These are phyloP conservation scores for Leccinum ponderosum DNA, from an alignment of 1,284 basidiomycete species.

Conservation along the genomic window DNA sequence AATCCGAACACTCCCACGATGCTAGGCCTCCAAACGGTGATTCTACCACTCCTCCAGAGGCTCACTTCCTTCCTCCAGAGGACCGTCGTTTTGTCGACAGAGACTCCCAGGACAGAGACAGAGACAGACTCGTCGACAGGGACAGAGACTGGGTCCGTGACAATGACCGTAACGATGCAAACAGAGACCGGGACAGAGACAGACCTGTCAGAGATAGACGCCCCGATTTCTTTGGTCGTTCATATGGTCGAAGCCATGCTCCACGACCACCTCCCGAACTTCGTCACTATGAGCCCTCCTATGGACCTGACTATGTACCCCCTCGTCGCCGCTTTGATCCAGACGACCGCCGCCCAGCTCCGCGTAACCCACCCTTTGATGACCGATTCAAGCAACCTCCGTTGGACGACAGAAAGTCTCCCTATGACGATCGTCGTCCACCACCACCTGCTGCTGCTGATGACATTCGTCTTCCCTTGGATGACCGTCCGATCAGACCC, in stretches of 20 bases:
- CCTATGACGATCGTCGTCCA: slow-evolving; percentile 29
- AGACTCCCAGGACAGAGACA: slow-evolving; percentile 33
- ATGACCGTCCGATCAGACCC: slow-evolving; percentile 29
- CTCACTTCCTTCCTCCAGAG: slow-evolving; percentile 17
- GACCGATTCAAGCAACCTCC: slow-evolving; percentile 23
- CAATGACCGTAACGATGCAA: slow-evolving; percentile 24
- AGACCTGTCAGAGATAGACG: slow-evolving; percentile 38
- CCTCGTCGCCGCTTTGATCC: slow-evolving; percentile 37
- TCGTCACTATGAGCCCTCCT: slow-evolving; percentile 44
- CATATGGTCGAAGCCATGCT: slow-evolving; percentile 39
- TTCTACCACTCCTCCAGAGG: slow-evolving; percentile 5
- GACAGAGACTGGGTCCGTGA: slow-evolving; percentile 36
- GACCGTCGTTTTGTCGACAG: slow-evolving; percentile 26
- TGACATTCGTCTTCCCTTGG: too few species aligned
- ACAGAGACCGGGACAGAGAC: slow-evolving; percentile 37
- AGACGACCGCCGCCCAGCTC: slow-evolving; percentile 29
- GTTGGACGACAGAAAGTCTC: slow-evolving; percentile 27
- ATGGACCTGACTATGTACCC: slow-evolving; percentile 30
- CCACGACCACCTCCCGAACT: slow-evolving; percentile 44
- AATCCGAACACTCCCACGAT: not conserved
- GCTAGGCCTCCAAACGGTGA: slow-evolving; percentile 8
- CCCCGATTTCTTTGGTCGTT: slow-evolving; percentile 35
- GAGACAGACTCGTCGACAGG: not conserved
- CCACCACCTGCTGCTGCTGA: slow-evolving; percentile 4
- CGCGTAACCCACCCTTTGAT: slow-evolving; percentile 17